phyloP scores from a whole-genome alignment of 2,329 filamentous ascomycete genomes.

The Thielaviopsis ethacetica region DNA sequence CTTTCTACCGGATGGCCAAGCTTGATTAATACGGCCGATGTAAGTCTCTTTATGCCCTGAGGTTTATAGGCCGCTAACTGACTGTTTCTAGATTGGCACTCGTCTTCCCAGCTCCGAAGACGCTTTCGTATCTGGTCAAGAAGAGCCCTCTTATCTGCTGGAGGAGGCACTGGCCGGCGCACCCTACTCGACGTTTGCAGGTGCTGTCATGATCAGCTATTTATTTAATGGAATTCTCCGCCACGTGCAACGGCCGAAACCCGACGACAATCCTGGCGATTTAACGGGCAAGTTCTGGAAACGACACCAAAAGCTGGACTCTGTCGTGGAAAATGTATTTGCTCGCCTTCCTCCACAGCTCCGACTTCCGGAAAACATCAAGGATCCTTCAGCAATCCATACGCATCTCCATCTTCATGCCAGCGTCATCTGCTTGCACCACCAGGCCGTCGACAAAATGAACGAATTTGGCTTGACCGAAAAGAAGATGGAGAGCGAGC shows the following conservation, averaged over 20 bases:
- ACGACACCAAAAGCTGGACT: slow-evolving; percentile 68
- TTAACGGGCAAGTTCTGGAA: slow-evolving; percentile 70
- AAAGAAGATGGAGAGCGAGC: slow-evolving; percentile 54
- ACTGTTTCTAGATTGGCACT: slow-evolving; percentile 44
- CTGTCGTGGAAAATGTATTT: slow-evolving; percentile 59
- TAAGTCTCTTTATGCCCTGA: slow-evolving; percentile 16
- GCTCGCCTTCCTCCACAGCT: slow-evolving; percentile 63
- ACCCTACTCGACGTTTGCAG: slow-evolving; percentile 53
- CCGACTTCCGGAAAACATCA: slow-evolving; percentile 51
- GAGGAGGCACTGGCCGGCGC: slow-evolving; percentile 46
- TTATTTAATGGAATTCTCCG: slow-evolving; percentile 69
- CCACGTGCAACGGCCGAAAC: slow-evolving; percentile 58
- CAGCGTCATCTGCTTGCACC: slow-evolving; percentile 73
- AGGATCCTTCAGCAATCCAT: slow-evolving; percentile 60
- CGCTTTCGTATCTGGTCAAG: slow-evolving; percentile 50
- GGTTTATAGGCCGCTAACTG: not conserved
- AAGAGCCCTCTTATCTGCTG: slow-evolving; percentile 46
- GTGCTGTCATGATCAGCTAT: slow-evolving; percentile 55
- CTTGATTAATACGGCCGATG: slow-evolving; percentile 57
- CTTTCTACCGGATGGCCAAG: slow-evolving; percentile 87
- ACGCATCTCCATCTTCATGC: slow-evolving; percentile 81
- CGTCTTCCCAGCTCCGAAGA: slow-evolving; percentile 68
- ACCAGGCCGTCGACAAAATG: slow-evolving; percentile 71
- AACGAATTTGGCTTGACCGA: slow-evolving; percentile 42
- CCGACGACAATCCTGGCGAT: slow-evolving; percentile 55